phyloP scores from a whole-genome alignment of 768 basidiomycete genomes.

The Pleurotus sapidus region DNA sequence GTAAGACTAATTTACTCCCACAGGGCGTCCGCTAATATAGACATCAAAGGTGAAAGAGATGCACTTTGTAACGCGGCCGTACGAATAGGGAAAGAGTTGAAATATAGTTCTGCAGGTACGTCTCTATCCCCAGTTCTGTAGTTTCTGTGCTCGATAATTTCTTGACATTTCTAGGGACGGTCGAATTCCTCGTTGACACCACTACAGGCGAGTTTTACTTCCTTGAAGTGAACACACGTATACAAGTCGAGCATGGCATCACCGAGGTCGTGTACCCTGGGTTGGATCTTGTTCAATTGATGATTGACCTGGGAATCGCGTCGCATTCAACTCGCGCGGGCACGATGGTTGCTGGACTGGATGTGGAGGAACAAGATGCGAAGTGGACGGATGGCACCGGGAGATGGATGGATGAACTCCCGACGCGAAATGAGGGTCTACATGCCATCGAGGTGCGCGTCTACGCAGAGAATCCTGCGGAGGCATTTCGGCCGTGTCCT shows the following conservation, averaged over 20 bases:
- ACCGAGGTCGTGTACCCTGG: constrained; percentile 54
- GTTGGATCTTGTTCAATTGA: constrained; percentile 62
- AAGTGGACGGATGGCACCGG: too few relatives aligned
- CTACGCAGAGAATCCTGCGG: constrained; percentile 62
- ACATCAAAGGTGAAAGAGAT: constrained; percentile 38
- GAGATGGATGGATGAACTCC: neutral
- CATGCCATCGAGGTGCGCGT: constrained; percentile 56
- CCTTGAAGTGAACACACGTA: constrained; percentile 70
- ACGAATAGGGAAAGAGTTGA: constrained; percentile 41
- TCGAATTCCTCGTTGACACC: constrained; percentile 65
- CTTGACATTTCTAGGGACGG: constrained; percentile 42
- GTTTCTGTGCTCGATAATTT: neutral
- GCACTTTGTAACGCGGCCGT: constrained; percentile 55
- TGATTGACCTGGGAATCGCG: constrained; percentile 55
- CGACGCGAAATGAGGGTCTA: constrained; percentile 15
- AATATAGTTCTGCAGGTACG: constrained; percentile 58
- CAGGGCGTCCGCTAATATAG: neutral
- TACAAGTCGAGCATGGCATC: constrained; percentile 69
- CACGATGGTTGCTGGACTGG: constrained; percentile 8
- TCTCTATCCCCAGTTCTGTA: neutral
- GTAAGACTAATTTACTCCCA: neutral
- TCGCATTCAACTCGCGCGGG: constrained; percentile 20
- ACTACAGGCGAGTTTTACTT: constrained; percentile 56
- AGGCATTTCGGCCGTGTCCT: constrained; percentile 54
- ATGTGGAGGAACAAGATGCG: neutral